Percentiles rank a stretch among this genome's conserved stretches.
Conservation (phyloP, 2,329 filamentous ascomycete species). For the Sporothrix schenckii region DNA sequence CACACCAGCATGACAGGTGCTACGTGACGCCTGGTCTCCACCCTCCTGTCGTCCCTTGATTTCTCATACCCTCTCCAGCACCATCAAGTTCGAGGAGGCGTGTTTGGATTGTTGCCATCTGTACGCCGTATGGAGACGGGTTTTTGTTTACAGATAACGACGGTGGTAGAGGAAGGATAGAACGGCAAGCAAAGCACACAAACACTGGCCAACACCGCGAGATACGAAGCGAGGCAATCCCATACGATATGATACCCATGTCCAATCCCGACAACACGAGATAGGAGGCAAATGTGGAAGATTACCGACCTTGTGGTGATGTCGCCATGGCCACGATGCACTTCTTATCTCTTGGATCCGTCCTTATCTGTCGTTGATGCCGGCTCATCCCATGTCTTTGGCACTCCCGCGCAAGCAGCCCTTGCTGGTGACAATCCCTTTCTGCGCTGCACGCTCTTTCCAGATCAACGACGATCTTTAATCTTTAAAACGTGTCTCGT, state of each 20-base stretch:
- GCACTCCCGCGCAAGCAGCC: background rate
- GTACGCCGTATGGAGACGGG: slow-evolving; percentile 4
- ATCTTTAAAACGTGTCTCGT: background rate
- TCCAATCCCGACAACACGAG: slow-evolving; percentile 1
- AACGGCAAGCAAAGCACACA: background rate
- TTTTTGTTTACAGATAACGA: background rate
- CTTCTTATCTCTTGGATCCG: background rate
- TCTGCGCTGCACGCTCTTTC: background rate
- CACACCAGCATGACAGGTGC: slow-evolving; percentile 26
- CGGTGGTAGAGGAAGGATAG: background rate
- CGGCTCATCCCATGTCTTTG: background rate
- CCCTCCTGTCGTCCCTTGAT: slow-evolving; percentile 2
- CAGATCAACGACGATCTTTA: background rate
- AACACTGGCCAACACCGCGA: background rate
- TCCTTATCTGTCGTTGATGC: background rate
- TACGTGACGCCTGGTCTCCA: slow-evolving; percentile 30
- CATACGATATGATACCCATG: background rate
- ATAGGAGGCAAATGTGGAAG: background rate
- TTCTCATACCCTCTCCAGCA: background rate
- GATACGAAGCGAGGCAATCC: background rate
- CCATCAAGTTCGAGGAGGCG: background rate
- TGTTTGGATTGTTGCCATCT: slow-evolving; percentile 25
- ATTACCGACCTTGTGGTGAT: background rate
- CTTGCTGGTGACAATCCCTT: background rate
- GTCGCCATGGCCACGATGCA: background rate